Percentiles rank a stretch among this genome's conserved stretches.
Conservation (phyloP, 1,139 yeast species). For the Yamadazyma conglobata region DNA sequence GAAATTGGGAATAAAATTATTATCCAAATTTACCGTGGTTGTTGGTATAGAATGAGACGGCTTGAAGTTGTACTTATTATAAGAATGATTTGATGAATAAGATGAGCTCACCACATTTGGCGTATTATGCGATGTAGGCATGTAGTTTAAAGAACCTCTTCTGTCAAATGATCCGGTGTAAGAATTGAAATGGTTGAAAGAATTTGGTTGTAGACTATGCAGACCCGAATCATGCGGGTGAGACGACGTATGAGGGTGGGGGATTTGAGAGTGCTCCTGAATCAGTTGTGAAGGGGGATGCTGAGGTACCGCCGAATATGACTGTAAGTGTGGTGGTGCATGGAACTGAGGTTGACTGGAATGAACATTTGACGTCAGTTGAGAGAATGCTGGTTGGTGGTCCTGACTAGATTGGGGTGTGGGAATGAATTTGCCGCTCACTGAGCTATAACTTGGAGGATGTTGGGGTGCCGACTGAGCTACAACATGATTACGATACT, state of each 20-base stretch:
- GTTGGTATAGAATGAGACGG: conserved; percentile 20
- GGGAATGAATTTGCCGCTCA: conserved; percentile 2
- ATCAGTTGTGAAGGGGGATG: conserved; percentile 2
- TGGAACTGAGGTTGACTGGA: too few relatives aligned
- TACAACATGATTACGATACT: neutral
- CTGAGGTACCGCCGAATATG: conserved; percentile 1
- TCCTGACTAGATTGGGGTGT: conserved; percentile 2
- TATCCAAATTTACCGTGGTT: conserved; percentile 16
- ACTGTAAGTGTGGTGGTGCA: too few relatives aligned
- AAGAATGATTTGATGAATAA: conserved; percentile 41
- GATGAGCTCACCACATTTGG: conserved; percentile 53
- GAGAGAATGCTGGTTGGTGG: conserved; percentile 1
- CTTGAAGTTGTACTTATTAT: conserved; percentile 17
- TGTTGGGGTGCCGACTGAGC: conserved; percentile 10
- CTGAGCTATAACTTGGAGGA: conserved; percentile 14
- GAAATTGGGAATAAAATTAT: conserved; percentile 14
- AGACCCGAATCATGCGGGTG: neutral
- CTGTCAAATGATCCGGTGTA: conserved; percentile 4
- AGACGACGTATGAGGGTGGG: conserved; percentile 1
- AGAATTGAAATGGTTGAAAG: conserved; percentile 7
- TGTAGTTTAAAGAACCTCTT: conserved; percentile 30
- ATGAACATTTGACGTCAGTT: too few relatives aligned
- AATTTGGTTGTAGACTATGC: conserved; percentile 1
- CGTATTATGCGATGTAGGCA: conserved; percentile 50
- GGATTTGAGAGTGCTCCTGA: neutral